A percentile compares a stretch with the other conserved stretches of the same genome.
Conservation (phyloP, 768 basidiomycete species). For the Lactarius akahatsu region DNA sequence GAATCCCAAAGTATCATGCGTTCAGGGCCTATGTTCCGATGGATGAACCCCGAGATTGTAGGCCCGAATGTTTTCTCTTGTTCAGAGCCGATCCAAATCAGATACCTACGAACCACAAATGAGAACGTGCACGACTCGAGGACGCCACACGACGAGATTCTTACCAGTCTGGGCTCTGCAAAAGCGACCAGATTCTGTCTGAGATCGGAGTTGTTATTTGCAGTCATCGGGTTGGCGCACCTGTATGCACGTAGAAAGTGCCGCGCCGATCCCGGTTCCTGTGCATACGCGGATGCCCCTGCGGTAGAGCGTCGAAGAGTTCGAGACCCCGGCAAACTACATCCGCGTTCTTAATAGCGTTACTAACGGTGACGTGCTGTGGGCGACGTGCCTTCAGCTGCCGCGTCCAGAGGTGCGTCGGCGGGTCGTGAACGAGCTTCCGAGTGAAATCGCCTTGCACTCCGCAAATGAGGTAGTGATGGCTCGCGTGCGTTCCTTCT, state of each 20-base stretch:
- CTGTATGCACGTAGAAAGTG: conserved; percentile 56
- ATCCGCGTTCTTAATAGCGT: conserved; percentile 2
- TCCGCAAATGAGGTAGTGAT: conserved; percentile 80
- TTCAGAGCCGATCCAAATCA: conserved; percentile 85
- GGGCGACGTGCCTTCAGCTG: conserved; percentile 60
- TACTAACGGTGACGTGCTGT: neutral
- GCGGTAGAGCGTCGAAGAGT: conserved; percentile 76
- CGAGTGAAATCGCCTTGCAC: conserved; percentile 82
- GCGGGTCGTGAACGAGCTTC: conserved; percentile 66
- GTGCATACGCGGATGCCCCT: conserved; percentile 82
- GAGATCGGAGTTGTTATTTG: neutral
- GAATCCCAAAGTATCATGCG: conserved; percentile 77
- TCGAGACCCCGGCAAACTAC: conserved; percentile 79
- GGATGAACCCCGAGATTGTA: conserved; percentile 72
- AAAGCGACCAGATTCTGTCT: conserved; percentile 35
- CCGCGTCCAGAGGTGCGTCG: conserved; percentile 72
- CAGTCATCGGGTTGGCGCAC: conserved; percentile 1
- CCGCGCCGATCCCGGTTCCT: conserved; percentile 78
- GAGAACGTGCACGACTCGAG: neutral
- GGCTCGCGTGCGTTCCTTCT: conserved; percentile 68
- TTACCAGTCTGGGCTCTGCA: conserved; percentile 69
- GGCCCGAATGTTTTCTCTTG: conserved; percentile 85
- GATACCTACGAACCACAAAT: conserved; percentile 49
- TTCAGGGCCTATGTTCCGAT: conserved; percentile 68
- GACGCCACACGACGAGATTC: conserved; percentile 28